Percentiles rank a stretch among this genome's conserved stretches.
These are phyloP conservation scores for Neurospora tetrasperma DNA, from an alignment of 495 filamentous ascomycete species.

Conservation along the genomic window DNA sequence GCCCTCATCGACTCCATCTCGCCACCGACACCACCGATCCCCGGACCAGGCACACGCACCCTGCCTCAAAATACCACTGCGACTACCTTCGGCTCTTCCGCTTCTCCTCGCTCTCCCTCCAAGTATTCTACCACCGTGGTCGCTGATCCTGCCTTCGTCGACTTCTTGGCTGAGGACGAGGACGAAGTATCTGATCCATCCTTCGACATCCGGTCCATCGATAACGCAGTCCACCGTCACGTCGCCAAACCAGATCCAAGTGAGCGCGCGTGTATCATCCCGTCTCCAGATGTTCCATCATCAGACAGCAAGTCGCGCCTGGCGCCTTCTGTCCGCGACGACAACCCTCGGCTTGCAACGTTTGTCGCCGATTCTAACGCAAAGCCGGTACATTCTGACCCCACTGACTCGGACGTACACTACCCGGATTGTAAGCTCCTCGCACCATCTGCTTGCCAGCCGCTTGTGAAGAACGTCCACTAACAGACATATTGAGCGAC, in stretches of 20 bases:
- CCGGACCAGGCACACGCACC: neutral
- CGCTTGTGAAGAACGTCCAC: neutral
- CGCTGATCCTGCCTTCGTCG: conserved; percentile 4
- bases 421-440: conserved; percentile 42
- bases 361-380: conserved; percentile 11
- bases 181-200: conserved; percentile 13
- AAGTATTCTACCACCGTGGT: neutral
- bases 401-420: conserved; percentile 16
- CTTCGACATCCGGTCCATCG: conserved; percentile 9
- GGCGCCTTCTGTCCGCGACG: conserved; percentile 5
- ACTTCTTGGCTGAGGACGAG: neutral
- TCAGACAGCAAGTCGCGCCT: neutral
- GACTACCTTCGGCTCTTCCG: neutral
- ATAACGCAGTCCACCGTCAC: neutral
- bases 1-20: conserved; percentile 14
- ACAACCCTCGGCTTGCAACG: conserved; percentile 6
- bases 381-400: conserved; percentile 1
- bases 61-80: neutral
- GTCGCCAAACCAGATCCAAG: neutral
- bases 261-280: neutral
- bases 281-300: neutral
- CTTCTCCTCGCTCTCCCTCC: neutral
- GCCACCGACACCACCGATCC: conserved; percentile 2
- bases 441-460: neutral
- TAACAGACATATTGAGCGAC: conserved; percentile 54